A percentile compares a stretch with the other conserved stretches of the same genome.
Evolutionary conservation across 495 filamentous ascomycete species (phyloP).

Genomic region (Terfezia boudieri): DNA sequence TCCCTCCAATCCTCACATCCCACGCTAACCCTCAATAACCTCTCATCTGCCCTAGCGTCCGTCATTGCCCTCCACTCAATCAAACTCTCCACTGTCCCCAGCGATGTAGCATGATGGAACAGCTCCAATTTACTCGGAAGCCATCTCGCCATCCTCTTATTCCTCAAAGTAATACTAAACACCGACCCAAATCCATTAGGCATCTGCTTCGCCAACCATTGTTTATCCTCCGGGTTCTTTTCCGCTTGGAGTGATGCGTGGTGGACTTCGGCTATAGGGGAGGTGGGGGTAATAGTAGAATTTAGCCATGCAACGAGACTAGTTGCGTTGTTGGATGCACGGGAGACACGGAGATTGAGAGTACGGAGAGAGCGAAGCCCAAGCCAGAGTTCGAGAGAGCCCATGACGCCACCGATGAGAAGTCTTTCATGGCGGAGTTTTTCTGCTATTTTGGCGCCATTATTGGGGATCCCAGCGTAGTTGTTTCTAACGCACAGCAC

Average conservation of each 20-base stretch:
- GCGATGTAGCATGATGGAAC: slow-evolving; percentile 86
- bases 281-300: neutral
- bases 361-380: slow-evolving; percentile 70
- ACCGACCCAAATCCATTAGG: slow-evolving; percentile 77
- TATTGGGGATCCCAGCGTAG: neutral
- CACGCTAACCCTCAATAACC: slow-evolving; percentile 59
- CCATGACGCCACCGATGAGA: slow-evolving; percentile 67
- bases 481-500: slow-evolving; percentile 39
- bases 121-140: slow-evolving; percentile 56
- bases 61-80: slow-evolving; percentile 80
- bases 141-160: slow-evolving; percentile 33
- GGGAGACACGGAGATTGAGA: slow-evolving; percentile 54
- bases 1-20: slow-evolving; percentile 80
- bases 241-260: slow-evolving; percentile 27
- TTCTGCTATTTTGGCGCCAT: slow-evolving; percentile 1
- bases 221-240: slow-evolving; percentile 50
- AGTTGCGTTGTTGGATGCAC: slow-evolving; percentile 47
- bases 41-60: slow-evolving; percentile 47
- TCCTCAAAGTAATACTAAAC: slow-evolving; percentile 48
- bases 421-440: slow-evolving; percentile 40
- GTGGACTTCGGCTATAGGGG: neutral
- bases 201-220: slow-evolving; percentile 77
- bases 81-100: slow-evolving; percentile 84
- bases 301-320: slow-evolving; percentile 41
- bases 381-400: slow-evolving; percentile 77